Evolutionary conservation across 345 rosid genomes (phyloP).

Genomic region (Brassica cretica): DNA sequence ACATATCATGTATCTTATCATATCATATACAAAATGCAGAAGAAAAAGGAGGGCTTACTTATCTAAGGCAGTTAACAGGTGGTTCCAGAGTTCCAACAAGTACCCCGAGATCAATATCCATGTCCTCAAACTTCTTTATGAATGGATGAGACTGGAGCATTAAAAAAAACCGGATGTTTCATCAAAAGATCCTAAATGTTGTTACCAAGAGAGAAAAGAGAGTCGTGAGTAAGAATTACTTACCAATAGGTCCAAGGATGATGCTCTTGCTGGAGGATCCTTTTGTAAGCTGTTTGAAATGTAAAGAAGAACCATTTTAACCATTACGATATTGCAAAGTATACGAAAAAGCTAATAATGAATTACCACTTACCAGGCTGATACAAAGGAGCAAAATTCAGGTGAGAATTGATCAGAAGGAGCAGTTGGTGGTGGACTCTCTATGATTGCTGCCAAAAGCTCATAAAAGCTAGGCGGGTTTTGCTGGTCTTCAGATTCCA

Average conservation of each 20-base stretch:
- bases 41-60: background rate
- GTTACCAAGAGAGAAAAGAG: background rate
- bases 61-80: background rate
- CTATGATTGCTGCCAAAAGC: background rate
- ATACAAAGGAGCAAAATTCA: conserved; percentile 89
- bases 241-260: conserved; percentile 86
- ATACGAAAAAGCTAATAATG: background rate
- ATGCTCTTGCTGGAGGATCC: conserved; percentile 67
- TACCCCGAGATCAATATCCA: background rate
- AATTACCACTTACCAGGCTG: conserved; percentile 60
- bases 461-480: background rate
- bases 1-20: background rate
- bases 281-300: conserved; percentile 76
- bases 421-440: conserved; percentile 12
- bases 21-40: background rate
- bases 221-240: conserved; percentile 32
- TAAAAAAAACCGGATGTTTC: background rate
- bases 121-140: background rate
- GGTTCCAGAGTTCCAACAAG: background rate
- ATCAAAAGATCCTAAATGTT: conserved; percentile 46
- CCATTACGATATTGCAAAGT: background rate
- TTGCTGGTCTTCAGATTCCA: background rate
- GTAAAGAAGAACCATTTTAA: background rate
- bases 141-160: background rate
- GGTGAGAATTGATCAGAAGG: conserved; percentile 92